Percentiles rank a stretch among this genome's conserved stretches.
Evolutionary conservation across 1,284 basidiomycete species (phyloP).

Genomic region (Tilletia horrida): DNA sequence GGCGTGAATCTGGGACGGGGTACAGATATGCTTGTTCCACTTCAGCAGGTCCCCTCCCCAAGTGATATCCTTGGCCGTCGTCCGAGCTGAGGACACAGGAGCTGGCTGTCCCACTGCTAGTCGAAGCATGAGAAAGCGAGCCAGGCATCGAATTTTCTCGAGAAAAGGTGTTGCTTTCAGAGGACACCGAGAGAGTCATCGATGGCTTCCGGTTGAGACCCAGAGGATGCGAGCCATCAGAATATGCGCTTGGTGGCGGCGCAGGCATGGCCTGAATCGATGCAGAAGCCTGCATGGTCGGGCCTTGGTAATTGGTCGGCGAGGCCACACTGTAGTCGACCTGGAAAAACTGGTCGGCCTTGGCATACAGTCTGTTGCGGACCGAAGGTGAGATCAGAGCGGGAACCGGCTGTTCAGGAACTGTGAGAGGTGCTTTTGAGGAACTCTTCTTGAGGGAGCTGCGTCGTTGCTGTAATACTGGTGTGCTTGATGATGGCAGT

Average conservation of each 20-base stretch:
- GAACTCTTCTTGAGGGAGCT: conserved; percentile 6
- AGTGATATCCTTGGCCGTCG: background rate
- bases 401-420: conserved; percentile 15
- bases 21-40: too few relatives aligned
- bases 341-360: conserved; percentile 34
- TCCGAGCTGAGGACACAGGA: background rate
- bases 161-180: conserved; percentile 23
- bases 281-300: background rate
- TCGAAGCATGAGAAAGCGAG: conserved; percentile 3
- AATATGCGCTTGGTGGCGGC: background rate
- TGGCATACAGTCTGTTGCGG: conserved; percentile 27
- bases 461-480: background rate
- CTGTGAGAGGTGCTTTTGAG: conserved; percentile 21
- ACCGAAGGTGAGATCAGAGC: background rate
- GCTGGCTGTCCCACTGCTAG: conserved; percentile 2
- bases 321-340: conserved; percentile 28
- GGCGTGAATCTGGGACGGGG: too few relatives aligned
- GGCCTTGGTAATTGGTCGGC: background rate
- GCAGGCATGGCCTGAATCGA: background rate
- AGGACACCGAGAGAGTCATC: conserved; percentile 15
- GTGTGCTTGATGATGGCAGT: background rate
- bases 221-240: background rate
- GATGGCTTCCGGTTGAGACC: background rate
- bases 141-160: conserved; percentile 25
- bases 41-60: too few relatives aligned